Base-by-base conservation (phyloP, 2,329 filamentous ascomycete species). In the Aspergillus fischeri region DNA sequence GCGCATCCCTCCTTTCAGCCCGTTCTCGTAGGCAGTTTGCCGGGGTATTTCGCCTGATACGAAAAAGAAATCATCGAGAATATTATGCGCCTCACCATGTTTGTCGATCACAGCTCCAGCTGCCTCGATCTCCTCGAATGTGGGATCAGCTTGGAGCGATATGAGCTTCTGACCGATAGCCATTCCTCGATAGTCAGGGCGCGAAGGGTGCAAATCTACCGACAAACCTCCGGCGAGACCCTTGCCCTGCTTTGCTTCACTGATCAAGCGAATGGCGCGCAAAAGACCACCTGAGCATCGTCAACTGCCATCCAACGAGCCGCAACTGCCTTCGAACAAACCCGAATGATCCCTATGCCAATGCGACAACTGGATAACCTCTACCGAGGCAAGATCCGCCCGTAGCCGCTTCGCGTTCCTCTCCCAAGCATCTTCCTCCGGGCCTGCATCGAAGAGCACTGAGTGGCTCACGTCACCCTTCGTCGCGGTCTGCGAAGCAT, bases 311-410 rank as follows among this genome's bases (percentile, higher is more conserved):
- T 45, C 52, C 44, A 27, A 14, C 10, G 6, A 9, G 28, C 14
- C 29, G 11, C 17, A 35, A 29, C 8, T 24, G 3, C 44, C 10
- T 8, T n/a, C 25, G 4, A n/a, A 61, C 63, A n/a, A 52, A 76
- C 79, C 80, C 27, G 80, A 82, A 60, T 84, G 80, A 60, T 84
- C 80, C 42, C 81, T 75, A 68, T 84, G 80, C 81, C 81, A 83
- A 62, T 82, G 78, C 4, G 79, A 81, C 25, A 83, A 67, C 50
- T 81, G 74, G 21, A 83, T 75, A 14, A 77, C 56, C 60, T 83
- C 81, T 25, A 84, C 70, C 0, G 66, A 61, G 1, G 73, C 67
- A 3, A 81, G 65, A 61, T 80, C 72, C 1, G 77, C 69, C 27
- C 71, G 65, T 20, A 82, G 65, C 1, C 81, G 72, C 4, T 68